A percentile compares a stretch with the other conserved stretches of the same genome.
Conservation (phyloP, 2,329 filamentous ascomycete genomes). For the Proliferodiscus dingleyae region DNA sequence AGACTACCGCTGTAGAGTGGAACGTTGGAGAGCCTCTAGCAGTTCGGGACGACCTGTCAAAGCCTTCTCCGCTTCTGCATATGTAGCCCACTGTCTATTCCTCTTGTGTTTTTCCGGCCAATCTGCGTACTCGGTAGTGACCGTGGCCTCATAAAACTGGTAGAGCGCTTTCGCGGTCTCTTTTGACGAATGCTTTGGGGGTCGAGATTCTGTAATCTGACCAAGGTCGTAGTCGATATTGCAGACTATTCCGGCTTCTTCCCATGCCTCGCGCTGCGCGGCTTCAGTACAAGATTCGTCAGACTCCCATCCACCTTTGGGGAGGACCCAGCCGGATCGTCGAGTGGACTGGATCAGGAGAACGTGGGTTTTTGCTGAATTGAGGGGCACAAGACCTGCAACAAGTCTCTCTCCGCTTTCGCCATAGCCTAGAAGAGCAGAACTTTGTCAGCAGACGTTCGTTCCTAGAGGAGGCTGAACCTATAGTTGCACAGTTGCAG, state of each 20-base stretch:
- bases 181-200: conserved; percentile 68
- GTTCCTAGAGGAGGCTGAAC: no score
- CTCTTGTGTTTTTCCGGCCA: conserved; percentile 97
- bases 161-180: conserved; percentile 60
- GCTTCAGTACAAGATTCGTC: conserved; percentile 86
- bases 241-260: conserved; percentile 90
- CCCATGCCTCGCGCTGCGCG: conserved; percentile 90
- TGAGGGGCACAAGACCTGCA: conserved; percentile 88
- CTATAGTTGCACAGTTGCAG: conserved; percentile 15
- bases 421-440: conserved; percentile 70
- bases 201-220: conserved; percentile 76
- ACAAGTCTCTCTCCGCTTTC: conserved; percentile 89
- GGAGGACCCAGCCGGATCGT: conserved; percentile 90
- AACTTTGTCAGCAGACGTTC: conserved; percentile 27
- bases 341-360: conserved; percentile 90
- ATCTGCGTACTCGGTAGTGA: conserved; percentile 74
- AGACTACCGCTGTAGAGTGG: conserved; percentile 38
- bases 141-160: conserved; percentile 83
- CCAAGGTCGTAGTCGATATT: conserved; percentile 81
- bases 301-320: conserved; percentile 95
- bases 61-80: conserved; percentile 71
- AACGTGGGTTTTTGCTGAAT: conserved; percentile 78
- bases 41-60: conserved; percentile 79
- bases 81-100: conserved; percentile 84
- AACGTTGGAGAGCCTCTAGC: conserved; percentile 76